Evolutionary conservation across 768 basidiomycete species (phyloP).

Genomic region (Trametes cinnabarina): DNA sequence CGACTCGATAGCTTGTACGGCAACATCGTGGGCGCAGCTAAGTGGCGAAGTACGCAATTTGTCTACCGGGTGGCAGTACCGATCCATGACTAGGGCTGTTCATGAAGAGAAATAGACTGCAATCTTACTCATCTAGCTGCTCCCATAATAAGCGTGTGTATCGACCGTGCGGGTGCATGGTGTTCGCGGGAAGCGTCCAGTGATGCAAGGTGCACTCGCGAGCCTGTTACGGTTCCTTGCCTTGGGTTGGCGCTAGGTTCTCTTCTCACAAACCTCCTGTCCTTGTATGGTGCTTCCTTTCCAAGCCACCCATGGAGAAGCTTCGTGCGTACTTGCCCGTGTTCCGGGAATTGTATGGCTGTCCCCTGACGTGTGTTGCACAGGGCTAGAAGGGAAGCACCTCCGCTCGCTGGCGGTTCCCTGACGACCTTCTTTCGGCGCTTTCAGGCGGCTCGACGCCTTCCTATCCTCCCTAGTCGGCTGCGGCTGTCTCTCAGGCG

Average conservation of each 20-base stretch:
- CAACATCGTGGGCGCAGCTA: background rate
- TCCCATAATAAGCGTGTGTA: background rate
- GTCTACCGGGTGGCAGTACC: background rate
- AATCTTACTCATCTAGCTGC: background rate
- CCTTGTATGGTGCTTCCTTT: background rate
- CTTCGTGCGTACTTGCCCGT: background rate
- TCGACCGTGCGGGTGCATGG: background rate
- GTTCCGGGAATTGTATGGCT: background rate
- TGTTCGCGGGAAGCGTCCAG: background rate
- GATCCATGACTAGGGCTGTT: background rate
- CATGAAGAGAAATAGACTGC: background rate
- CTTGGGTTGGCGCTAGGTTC: conserved; percentile 8
- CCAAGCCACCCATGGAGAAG: background rate
- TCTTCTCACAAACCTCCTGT: background rate
- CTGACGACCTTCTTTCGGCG: no score
- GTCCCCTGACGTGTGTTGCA: background rate
- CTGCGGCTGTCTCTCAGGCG: conserved; percentile 1
- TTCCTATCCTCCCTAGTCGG: background rate
- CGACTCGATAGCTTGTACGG: background rate
- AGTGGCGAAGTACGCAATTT: background rate
- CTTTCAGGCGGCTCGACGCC: background rate
- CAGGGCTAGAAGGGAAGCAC: background rate
- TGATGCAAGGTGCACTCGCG: background rate
- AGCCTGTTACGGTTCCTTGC: background rate
- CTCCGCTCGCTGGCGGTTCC: no score